phyloP scores from a whole-genome alignment of 495 filamentous ascomycete genomes.

The Massariosphaeria phaeospora region DNA sequence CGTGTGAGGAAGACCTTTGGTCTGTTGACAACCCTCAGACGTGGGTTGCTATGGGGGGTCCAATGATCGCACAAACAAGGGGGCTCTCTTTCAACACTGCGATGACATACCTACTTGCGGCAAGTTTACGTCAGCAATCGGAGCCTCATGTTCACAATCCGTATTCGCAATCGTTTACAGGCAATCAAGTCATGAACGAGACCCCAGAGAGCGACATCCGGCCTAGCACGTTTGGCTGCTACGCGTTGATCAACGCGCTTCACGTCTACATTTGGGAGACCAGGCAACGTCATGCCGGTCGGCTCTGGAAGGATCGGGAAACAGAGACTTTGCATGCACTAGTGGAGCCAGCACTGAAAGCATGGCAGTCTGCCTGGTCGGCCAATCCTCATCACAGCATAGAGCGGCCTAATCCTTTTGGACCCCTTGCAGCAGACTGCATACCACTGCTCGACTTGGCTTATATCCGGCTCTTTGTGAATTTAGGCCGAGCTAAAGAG shows the following conservation, averaged over 20 bases:
- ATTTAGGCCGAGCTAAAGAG: constrained; percentile 85
- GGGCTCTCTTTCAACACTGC: constrained; percentile 68
- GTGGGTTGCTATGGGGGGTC: constrained; percentile 74
- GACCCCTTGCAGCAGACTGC: constrained; percentile 86
- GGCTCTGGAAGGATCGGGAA: constrained; percentile 86
- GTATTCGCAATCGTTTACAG: constrained; percentile 46
- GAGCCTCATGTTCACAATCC: constrained; percentile 42
- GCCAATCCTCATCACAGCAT: constrained; percentile 80
- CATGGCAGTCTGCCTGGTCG: constrained; percentile 94
- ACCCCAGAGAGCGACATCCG: constrained; percentile 62
- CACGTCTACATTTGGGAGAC: constrained; percentile 99
- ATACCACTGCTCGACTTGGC: constrained; percentile 93
- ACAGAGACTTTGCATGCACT: constrained; percentile 95
- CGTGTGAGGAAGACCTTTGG: constrained; percentile 92
- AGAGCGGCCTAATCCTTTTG: constrained; percentile 84
- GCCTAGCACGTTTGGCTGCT: constrained; percentile 90
- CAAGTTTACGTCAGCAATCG: constrained; percentile 64
- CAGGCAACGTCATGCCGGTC: constrained; percentile 80
- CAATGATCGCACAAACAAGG: constrained; percentile 59
- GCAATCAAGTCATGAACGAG: constrained; percentile 35
- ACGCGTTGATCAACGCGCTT: constrained; percentile 88
- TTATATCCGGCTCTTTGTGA: constrained; percentile 89
- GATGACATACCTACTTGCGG: constrained; percentile 71
- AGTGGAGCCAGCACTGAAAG: constrained; percentile 88
- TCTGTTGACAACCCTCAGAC: constrained; percentile 70